These are phyloP conservation scores for Penicillium hesseltinei DNA, from an alignment of 2,329 filamentous ascomycete species.

Conservation along the genomic window DNA sequence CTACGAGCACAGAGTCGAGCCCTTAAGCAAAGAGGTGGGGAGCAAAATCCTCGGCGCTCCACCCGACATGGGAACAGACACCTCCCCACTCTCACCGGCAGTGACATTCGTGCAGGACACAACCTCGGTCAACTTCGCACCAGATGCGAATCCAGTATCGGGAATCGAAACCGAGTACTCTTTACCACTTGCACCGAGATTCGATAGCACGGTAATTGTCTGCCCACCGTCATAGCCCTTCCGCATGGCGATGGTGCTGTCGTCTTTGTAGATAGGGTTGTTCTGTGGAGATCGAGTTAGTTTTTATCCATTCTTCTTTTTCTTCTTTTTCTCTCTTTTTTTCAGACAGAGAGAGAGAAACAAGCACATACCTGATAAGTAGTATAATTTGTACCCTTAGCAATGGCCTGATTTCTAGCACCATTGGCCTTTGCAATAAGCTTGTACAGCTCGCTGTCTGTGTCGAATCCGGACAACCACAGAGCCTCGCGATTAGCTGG, in stretches of 20 bases:
- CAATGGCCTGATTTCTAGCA: conserved; percentile 48
- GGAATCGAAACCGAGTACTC: conserved; percentile 28
- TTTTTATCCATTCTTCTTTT: neutral
- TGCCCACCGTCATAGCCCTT: conserved; percentile 43
- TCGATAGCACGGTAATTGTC: conserved; percentile 43
- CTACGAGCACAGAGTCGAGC: conserved; percentile 13
- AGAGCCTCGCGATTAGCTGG: conserved; percentile 56
- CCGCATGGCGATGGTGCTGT: conserved; percentile 46
- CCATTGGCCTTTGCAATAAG: conserved; percentile 50
- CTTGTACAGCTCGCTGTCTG: conserved; percentile 48
- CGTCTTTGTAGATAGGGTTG: conserved; percentile 46
- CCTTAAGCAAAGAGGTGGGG: conserved; percentile 15
- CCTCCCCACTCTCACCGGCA: conserved; percentile 43
- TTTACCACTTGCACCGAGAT: conserved; percentile 36
- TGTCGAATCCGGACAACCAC: conserved; percentile 55
- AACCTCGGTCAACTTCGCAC: conserved; percentile 28
- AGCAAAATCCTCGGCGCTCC: conserved; percentile 46
- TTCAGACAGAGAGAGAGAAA: neutral
- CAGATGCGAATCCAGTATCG: conserved; percentile 27
- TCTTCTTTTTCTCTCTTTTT: neutral
- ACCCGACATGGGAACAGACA: conserved; percentile 45
- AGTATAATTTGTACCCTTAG: conserved; percentile 37
- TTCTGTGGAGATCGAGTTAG: conserved; percentile 22
- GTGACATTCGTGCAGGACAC: conserved; percentile 44
- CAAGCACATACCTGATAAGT: conserved; percentile 32